Evolutionary conservation across 1,284 basidiomycete genomes (phyloP).

Genomic region (Cutaneotrichosporon sp.): DNA sequence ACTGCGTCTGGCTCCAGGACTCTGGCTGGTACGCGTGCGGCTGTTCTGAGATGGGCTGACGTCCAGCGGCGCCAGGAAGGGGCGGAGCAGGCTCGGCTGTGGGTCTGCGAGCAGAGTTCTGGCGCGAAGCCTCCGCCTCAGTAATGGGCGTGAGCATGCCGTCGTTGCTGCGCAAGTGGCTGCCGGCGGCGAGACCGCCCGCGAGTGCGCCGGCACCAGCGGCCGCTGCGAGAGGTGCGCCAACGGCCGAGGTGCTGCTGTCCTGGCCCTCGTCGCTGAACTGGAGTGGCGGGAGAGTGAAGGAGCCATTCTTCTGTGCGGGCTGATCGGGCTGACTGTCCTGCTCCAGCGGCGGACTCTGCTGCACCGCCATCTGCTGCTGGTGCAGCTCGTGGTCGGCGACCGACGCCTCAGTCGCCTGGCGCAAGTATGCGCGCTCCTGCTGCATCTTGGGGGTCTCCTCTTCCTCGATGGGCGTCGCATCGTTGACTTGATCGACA

Average conservation of each 20-base stretch:
- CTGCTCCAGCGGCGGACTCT: too few species aligned
- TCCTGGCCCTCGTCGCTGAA: slow-evolving; percentile 21
- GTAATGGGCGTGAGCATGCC: slow-evolving; percentile 53
- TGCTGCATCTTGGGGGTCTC: slow-evolving; percentile 10
- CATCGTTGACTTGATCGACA: slow-evolving; percentile 6
- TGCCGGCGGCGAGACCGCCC: neutral
- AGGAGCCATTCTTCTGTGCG: slow-evolving; percentile 5
- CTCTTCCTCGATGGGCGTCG: slow-evolving; percentile 8
- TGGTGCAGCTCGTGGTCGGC: neutral
- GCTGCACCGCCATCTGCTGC: neutral
- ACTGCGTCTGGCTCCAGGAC: neutral
- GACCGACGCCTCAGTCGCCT: neutral
- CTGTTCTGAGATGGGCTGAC: too few species aligned
- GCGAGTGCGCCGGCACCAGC: neutral
- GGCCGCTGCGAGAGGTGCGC: neutral
- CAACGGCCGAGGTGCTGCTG: neutral
- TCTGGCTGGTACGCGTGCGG: neutral
- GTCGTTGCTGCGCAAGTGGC: too few species aligned
- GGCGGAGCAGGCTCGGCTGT: neutral
- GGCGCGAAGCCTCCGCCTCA: slow-evolving; percentile 51
- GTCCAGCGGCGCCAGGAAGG: neutral
- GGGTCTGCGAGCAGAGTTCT: slow-evolving; percentile 5
- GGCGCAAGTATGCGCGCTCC: neutral
- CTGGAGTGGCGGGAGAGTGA: slow-evolving; percentile 37
- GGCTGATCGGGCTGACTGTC: too few species aligned